Percentiles rank a stretch among this genome's conserved stretches.
These are phyloP conservation scores for Mollisia scopiformis DNA, from an alignment of 2,329 filamentous ascomycete genomes.

Conservation along the genomic window DNA sequence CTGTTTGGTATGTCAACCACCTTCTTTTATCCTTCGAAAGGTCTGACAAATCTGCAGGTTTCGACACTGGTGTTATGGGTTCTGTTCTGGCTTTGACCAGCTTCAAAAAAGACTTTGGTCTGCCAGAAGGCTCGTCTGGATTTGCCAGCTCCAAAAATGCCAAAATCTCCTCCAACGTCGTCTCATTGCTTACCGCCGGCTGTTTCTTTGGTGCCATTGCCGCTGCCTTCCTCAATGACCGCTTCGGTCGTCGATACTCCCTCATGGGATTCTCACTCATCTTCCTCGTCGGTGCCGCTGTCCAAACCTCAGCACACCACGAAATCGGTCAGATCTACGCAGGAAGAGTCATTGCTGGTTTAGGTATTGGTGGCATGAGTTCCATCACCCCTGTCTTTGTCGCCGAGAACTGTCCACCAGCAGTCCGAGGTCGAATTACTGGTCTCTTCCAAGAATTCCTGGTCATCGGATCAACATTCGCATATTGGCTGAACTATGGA, in stretches of 20 bases:
- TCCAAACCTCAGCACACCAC: conserved; percentile 22
- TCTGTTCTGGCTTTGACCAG: conserved; percentile 22
- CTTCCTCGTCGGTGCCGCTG: conserved; percentile 33
- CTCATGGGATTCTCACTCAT: conserved; percentile 47
- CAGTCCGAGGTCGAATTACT: conserved; percentile 46
- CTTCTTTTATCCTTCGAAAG: neutral
- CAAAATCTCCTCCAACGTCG: conserved; percentile 40
- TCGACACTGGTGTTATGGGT: conserved; percentile 30
- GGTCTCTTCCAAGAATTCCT: conserved; percentile 50
- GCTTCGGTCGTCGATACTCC: conserved; percentile 44
- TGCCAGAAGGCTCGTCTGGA: conserved; percentile 6
- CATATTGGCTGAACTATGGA: conserved; percentile 43
- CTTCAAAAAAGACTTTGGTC: conserved; percentile 17
- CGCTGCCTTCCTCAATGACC: conserved; percentile 49
- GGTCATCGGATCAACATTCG: conserved; percentile 45
- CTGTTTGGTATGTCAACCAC: conserved; percentile 23
- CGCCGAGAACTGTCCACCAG: conserved; percentile 59
- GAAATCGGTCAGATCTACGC: conserved; percentile 19
- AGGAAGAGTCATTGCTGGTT: conserved; percentile 18
- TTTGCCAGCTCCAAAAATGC: conserved; percentile 4
- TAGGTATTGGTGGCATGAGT: conserved; percentile 44
- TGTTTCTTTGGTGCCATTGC: conserved; percentile 53
- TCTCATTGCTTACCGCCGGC: conserved; percentile 54
- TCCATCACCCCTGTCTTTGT: conserved; percentile 41
- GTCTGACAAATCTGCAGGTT: conserved; percentile 12